phyloP scores from a whole-genome alignment of 345 rosid genomes.

The Hevea brasiliensis region DNA sequence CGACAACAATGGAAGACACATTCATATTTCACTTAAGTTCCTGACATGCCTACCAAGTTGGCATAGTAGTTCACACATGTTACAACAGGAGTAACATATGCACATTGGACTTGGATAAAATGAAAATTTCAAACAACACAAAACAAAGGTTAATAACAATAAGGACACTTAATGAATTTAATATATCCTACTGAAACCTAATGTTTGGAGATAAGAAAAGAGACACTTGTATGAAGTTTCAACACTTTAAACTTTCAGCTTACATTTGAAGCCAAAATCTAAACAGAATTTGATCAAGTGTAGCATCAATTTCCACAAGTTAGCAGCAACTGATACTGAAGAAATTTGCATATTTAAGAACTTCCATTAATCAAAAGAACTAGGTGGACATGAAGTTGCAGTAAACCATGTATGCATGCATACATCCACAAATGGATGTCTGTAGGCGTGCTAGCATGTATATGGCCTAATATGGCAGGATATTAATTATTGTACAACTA shows the following conservation, averaged over 20 bases:
- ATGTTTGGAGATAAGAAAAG: background rate
- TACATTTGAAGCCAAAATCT: too few species aligned
- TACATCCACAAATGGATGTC: background rate
- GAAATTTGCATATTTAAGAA: background rate
- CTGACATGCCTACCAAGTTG: background rate
- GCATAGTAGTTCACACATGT: too few species aligned
- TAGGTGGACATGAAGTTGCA: background rate
- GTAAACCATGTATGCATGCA: background rate
- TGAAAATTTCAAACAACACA: background rate
- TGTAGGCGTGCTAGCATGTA: background rate
- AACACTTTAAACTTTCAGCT: background rate
- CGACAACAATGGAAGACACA: background rate
- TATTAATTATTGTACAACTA: background rate
- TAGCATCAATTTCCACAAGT: background rate
- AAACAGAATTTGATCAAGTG: background rate
- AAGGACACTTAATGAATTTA: background rate
- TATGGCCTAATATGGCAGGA: background rate
- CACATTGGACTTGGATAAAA: background rate
- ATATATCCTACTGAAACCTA: background rate
- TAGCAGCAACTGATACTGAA: background rate
- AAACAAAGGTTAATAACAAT: background rate
- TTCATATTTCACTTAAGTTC: background rate
- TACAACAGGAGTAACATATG: background rate
- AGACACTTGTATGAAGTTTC: background rate
- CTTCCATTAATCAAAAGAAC: background rate